Conservation (phyloP, 805 yeast genomes). For the Yarrowia keelungensis region DNA sequence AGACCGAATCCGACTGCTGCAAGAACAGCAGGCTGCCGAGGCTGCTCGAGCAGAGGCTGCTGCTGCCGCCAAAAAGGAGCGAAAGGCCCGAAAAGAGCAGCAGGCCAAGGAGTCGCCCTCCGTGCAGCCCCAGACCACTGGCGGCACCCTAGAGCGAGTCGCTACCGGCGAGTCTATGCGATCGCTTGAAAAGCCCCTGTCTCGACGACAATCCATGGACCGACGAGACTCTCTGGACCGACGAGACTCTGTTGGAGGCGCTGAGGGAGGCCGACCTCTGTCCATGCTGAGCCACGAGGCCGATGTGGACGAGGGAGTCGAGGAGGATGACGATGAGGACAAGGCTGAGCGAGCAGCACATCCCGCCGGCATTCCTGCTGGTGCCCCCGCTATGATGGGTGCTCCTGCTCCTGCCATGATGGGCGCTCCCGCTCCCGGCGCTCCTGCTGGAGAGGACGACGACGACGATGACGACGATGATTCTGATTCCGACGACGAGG, state of each 20-base stretch:
- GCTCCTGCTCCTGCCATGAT: constrained; percentile 30
- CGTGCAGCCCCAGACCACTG: constrained; percentile 38
- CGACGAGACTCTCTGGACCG: constrained; percentile 27
- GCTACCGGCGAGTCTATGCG: constrained; percentile 39
- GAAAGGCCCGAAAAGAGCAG: constrained; percentile 41
- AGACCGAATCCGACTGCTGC: constrained; percentile 85
- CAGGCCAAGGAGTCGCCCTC: constrained; percentile 16
- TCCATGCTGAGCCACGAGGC: constrained; percentile 16
- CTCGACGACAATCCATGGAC: constrained; percentile 31
- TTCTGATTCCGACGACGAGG: constrained; percentile 56
- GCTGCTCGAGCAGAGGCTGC: constrained; percentile 71
- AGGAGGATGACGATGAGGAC: constrained; percentile 31
- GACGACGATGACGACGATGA: constrained; percentile 49
- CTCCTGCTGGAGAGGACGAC: constrained; percentile 46
- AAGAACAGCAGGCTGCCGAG: constrained; percentile 80
- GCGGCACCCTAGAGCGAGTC: constrained; percentile 28
- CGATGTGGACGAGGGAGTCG: constrained; percentile 26
- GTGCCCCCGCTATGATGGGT: constrained; percentile 22
- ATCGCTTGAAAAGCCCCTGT: constrained; percentile 28
- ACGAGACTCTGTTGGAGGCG: constrained; percentile 20
- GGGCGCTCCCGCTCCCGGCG: constrained; percentile 36
- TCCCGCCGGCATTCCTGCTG: constrained; percentile 10
- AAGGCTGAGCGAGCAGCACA: neutral
- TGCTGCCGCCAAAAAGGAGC: constrained; percentile 56
- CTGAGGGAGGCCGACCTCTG: constrained; percentile 18